Percentiles rank a stretch among this genome's conserved stretches.
phyloP scores from a whole-genome alignment of 108 stramenopile species.

The Stephanodiscus triporus region DNA sequence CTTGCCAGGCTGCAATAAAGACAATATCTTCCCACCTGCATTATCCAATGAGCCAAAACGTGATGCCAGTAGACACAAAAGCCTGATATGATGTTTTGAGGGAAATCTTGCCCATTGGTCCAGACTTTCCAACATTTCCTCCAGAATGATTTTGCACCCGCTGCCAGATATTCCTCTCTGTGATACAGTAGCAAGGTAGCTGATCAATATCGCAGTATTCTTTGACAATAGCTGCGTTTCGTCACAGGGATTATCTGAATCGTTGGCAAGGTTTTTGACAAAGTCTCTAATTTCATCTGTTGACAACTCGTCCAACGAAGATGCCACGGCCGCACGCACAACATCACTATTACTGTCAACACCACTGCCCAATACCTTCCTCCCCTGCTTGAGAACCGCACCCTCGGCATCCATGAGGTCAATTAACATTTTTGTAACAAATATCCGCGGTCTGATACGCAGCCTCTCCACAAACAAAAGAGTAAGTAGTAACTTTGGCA shows the following conservation, averaged over 20 bases:
- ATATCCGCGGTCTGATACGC: constrained; percentile 1
- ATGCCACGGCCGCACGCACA: constrained; percentile 11
- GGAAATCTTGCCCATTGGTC: constrained; percentile 28
- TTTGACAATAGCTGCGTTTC: constrained; percentile 10
- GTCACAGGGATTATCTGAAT: neutral
- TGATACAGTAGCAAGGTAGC: constrained; percentile 16
- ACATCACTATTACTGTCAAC: neutral
- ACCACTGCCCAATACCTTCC: neutral
- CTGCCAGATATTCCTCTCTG: constrained; percentile 13
- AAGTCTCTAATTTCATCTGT: constrained; percentile 22
- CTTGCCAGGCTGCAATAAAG: constrained; percentile 6
- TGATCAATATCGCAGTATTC: constrained; percentile 16
- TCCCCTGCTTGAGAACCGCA: constrained; percentile 6
- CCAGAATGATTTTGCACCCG: constrained; percentile 30
- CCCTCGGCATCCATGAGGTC: constrained; percentile 28
- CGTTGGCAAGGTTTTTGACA: constrained; percentile 1
- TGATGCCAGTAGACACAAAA: constrained; percentile 39
- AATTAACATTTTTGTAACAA: constrained; percentile 20
- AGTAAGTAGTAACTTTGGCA: constrained; percentile 10
- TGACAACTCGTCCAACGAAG: constrained; percentile 32
- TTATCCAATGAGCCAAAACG: constrained; percentile 37
- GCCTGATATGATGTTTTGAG: constrained; percentile 12
- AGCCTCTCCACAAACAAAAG: neutral
- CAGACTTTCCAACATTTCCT: constrained; percentile 19
- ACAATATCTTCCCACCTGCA: constrained; percentile 20